Base-by-base conservation (phyloP, 2,329 filamentous ascomycete genomes). In the Epichloe aotearoae region DNA sequence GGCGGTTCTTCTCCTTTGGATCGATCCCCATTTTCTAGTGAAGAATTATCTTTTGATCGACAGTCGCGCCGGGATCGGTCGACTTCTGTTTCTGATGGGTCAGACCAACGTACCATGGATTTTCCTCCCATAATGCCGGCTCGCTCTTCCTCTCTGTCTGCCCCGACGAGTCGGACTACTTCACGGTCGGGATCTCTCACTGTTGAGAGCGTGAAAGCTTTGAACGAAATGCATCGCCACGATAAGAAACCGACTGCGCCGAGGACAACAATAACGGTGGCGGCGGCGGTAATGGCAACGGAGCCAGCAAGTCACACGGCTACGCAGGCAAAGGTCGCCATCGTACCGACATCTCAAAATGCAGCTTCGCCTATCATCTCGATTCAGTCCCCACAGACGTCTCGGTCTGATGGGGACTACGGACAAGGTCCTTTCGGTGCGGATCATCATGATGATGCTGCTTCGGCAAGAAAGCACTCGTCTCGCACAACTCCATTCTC, bases 401-500 rank as follows among this genome's bases (percentile, higher is more conserved):
- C 52, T 19, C 46, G 33, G 37, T 47, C 50, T 20, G 50, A 53
- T 15, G 14, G 34, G 30, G 34, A 26, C 1, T n/a, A 15, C 23
- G 43, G 46, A n/a, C 17, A 40, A 11, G 57, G 67, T 50, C 65
- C 60, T 36, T 60, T 69, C 49, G 69, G 69, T 40, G 65, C 74
- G 40, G 76, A 79, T 54, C 70, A 69, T 12, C 74, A 77, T 54
- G 75, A 75, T 5, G 78, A 80, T 52, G 72, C 71, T 12, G 70
- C 75, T 55, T 75, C 74, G 50, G 71, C 72, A 42, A 76, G 72
- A 56, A 72, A 74, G 47, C 67, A 76, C 39, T 76, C 77, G 5
- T 70, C 74, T 5, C 73, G 78, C 54, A 76, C 76, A 55, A 83
- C 80, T 0, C 80, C 80, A 4, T 83, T 83, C 57, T 84, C 80